These are phyloP conservation scores for Geranium brycei DNA, from an alignment of 345 rosid genomes.

Conservation along the genomic window DNA sequence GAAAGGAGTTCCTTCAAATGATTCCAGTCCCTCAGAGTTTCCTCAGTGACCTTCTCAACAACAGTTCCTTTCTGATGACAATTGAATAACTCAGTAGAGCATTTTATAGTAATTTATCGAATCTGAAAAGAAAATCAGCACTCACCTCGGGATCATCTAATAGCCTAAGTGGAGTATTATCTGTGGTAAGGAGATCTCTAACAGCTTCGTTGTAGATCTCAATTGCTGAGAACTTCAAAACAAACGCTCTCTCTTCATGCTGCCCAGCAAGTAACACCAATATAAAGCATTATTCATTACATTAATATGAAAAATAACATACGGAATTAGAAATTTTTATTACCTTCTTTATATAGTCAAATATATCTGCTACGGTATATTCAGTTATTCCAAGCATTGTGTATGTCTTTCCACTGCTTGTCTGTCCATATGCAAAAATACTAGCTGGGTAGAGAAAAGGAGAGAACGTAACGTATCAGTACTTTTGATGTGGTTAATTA, in stretches of 20 bases:
- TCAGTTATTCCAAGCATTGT: slow-evolving; percentile 95
- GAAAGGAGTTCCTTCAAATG: slow-evolving; percentile 80
- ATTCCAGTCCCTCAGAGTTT: slow-evolving; percentile 67
- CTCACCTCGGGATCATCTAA: slow-evolving; percentile 92
- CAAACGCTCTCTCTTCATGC: slow-evolving; percentile 91
- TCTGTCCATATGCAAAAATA: slow-evolving; percentile 96
- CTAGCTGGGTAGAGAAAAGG: slow-evolving; percentile 43
- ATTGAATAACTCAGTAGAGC: slow-evolving; percentile 10
- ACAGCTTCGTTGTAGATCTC: slow-evolving; percentile 95
- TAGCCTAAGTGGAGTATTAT: slow-evolving; percentile 64
- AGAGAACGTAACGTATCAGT: neutral
- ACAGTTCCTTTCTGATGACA: slow-evolving; percentile 65
- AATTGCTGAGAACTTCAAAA: slow-evolving; percentile 84
- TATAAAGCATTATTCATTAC: neutral
- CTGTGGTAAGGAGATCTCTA: slow-evolving; percentile 69
- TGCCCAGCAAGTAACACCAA: slow-evolving; percentile 17
- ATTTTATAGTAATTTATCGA: neutral
- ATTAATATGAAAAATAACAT: slow-evolving; percentile 1
- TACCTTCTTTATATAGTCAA: slow-evolving; percentile 69
- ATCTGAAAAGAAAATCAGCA: neutral
- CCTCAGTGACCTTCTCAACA: slow-evolving; percentile 78
- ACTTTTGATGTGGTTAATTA: too few relatives aligned
- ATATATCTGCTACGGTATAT: slow-evolving; percentile 72
- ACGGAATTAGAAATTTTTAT: slow-evolving; percentile 10
- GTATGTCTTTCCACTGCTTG: slow-evolving; percentile 98